A percentile compares a stretch with the other conserved stretches of the same genome.
phyloP scores from a whole-genome alignment of 2,329 filamentous ascomycete genomes.

The Sporothrix dimorphospora region DNA sequence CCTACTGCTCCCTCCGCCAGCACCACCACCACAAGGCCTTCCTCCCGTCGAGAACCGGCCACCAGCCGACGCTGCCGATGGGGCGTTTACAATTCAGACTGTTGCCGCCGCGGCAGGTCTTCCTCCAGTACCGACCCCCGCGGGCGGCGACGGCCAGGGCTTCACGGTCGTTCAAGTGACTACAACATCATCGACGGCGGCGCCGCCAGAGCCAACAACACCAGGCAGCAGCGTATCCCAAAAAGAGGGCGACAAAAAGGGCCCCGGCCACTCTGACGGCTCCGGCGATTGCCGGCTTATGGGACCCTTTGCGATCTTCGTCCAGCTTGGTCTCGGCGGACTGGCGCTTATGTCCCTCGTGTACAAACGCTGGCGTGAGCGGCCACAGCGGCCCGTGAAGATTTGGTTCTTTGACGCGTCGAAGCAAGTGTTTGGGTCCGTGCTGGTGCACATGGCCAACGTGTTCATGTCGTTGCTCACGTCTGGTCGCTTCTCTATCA shows the following conservation, averaged over 20 bases:
- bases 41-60: constrained; percentile 19
- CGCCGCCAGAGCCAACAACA: background rate
- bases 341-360: constrained; percentile 85
- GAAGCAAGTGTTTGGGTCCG: constrained; percentile 94
- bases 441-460: constrained; percentile 89
- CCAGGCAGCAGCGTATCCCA: background rate
- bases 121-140: background rate
- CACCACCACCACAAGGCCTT: constrained; percentile 22
- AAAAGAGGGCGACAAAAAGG: constrained; percentile 15
- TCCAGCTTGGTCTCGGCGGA: constrained; percentile 83
- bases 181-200: background rate
- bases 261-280: constrained; percentile 36
- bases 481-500: constrained; percentile 77
- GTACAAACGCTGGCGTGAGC: constrained; percentile 89
- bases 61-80: background rate
- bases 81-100: constrained; percentile 31
- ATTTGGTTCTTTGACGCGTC: constrained; percentile 98
- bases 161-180: constrained; percentile 8
- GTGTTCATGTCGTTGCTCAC: constrained; percentile 96
- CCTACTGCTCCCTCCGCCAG: constrained; percentile 25
- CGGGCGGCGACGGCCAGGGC: background rate
- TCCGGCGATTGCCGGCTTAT: constrained; percentile 83
- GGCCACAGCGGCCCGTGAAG: constrained; percentile 87
- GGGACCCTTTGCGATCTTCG: constrained; percentile 85
- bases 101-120: constrained; percentile 21